Base-by-base conservation (phyloP, 495 filamentous ascomycete genomes). In the Pseudoneurospora amorphoporcata region DNA sequence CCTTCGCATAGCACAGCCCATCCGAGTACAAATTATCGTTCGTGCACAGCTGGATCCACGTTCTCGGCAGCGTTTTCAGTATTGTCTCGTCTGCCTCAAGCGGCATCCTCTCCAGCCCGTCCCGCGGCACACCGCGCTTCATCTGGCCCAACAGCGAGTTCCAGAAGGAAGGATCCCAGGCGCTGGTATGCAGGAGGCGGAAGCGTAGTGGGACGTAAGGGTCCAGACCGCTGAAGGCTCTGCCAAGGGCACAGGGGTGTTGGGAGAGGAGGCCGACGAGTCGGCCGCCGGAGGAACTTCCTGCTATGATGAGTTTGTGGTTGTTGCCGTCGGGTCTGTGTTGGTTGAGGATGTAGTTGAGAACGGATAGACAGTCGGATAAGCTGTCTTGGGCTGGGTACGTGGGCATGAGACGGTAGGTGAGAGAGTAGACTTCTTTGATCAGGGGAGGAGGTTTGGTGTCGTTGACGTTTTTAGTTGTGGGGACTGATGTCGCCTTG, bases 11-110 rank as follows among this genome's bases (percentile, higher is more conserved):
- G 53, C 75, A 81, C 16, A 77, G 43, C 42, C 79, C 80, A 72
- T 82, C 80, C 38, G 76, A 79, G 58, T 81, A 82, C 58, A 79
- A 73, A 42, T 74, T 73, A 39, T 82, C 79, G 68, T 82, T 82
- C 35, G 77, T 77, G 53, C 73, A 80, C 10, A 80, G 75, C 73
- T 81, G 79, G 29, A 81, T 79, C 74, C 74, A 81, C 69, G 76
- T 76, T 70, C 73, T 73, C 23, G 79, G 80, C 73, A 80, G 19
- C 12, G 65, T 69, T 0, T 35, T 68, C 14, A 77, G 53, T 12
- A 39, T 69, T 35, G 76, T 69, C 37, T n/a, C 58, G 5, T 9
- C 29, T 0, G 71, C 74, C 71, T 81, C 80, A 4, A 82, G 69
- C 35, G 79, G 80, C 72, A 81, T 72, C 43, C 73, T 61, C 35